Base-by-base conservation (phyloP, 345 rosid genomes). In the Sisymbrium altissimum region DNA sequence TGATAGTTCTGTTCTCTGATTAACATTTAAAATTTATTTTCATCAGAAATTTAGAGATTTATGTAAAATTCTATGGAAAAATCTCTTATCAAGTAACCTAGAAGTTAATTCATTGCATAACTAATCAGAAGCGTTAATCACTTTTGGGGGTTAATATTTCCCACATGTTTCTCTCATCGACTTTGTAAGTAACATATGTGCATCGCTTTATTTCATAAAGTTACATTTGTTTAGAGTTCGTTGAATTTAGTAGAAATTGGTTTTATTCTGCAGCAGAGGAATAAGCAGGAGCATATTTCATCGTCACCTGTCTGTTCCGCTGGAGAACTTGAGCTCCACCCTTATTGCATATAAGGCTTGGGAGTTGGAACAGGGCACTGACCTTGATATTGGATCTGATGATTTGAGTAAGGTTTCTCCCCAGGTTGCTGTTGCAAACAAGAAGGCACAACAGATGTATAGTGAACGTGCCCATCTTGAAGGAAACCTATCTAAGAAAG, bases 221-320 rank as follows among this genome's bases (percentile, higher is more conserved):
- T 38, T 46, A 76, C 48, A n/a, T n/a, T n/a, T n/a, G 21, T 49
- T 39, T 71, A 38, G 50, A 57, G 62, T 41, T 64, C 57, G 50
- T 71, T 32, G n/a, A 36, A 17, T 38, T 70, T 44, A 15, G 17
- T 17, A 71, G 53, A 14, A 40, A 13, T 52, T 30, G 6, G 38
- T 70, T 62, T 56, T 64, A 12, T 61, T 29, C 75, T 79, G 33
- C 80, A 94, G 98, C 95, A 70, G 30, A 87, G 78, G 75, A 89
- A 82, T 76, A 87, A 82, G 55, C 93, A 91, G 81, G 48, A 84
- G 81, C 79, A 73, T 94, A 79, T 94, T 89, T 72, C 96, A 88
- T 27, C 94, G 98, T 17, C 87, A 86, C 63, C 79, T 94, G 79
- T 91, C 95, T 80, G 80, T 89, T 50, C 98, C 97, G 29, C 87